Evolutionary conservation across 163 green algal genomes (phyloP).

Genomic region (Botryococcus braunii): DNA sequence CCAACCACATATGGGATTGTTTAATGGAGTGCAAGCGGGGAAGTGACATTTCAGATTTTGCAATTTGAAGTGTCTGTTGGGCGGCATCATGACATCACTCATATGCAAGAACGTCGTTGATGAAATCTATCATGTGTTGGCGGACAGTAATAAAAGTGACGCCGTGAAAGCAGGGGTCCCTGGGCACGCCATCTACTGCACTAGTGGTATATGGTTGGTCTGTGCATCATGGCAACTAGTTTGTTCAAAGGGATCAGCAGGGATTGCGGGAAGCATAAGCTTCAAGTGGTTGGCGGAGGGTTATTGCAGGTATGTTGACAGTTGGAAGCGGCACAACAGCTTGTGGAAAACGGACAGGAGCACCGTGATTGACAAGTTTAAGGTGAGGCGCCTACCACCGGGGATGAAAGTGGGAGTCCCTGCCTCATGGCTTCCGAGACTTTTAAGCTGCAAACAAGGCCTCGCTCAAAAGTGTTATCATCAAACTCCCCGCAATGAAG

Average conservation of each 20-base stretch:
- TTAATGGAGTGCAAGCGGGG: no score
- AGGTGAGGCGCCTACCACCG: slow-evolving; percentile 16
- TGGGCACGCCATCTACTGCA: no score
- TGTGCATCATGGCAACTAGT: slow-evolving; percentile 44
- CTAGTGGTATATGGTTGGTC: no score
- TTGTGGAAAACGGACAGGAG: slow-evolving; percentile 81
- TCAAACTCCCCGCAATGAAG: neutral
- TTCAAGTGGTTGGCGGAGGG: neutral
- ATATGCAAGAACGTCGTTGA: no score
- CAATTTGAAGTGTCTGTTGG: no score
- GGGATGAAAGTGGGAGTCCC: neutral
- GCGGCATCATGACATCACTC: no score
- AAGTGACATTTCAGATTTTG: no score
- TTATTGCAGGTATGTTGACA: slow-evolving; percentile 22
- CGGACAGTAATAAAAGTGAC: no score
- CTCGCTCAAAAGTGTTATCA: neutral
- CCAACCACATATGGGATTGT: no score
- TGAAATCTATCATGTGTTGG: no score
- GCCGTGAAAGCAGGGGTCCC: no score
- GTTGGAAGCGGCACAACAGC: slow-evolving; percentile 28
- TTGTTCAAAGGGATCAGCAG: slow-evolving; percentile 1
- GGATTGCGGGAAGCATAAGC: no score
- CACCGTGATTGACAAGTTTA: slow-evolving; percentile 75
- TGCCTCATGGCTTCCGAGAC: neutral
- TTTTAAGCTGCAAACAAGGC: neutral